These are phyloP conservation scores for Fusarium coicis DNA, from an alignment of 2,329 filamentous ascomycete genomes.

Conservation along the genomic window DNA sequence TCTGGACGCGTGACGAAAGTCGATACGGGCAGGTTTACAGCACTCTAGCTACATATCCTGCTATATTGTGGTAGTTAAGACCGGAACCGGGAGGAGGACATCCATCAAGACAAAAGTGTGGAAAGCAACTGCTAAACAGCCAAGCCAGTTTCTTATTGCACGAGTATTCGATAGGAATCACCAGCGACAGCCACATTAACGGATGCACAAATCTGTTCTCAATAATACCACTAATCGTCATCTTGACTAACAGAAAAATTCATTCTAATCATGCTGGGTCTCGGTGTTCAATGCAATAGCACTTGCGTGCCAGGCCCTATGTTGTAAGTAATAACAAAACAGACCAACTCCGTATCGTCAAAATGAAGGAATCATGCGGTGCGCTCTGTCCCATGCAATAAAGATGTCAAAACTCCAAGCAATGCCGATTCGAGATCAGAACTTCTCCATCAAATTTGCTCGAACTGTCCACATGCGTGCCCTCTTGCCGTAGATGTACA, in stretches of 20 bases:
- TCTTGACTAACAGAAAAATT: background rate
- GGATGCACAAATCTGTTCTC: background rate
- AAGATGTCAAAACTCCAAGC: slow-evolving; percentile 15
- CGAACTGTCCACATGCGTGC: slow-evolving; percentile 94
- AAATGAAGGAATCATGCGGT: background rate
- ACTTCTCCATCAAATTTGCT: slow-evolving; percentile 87
- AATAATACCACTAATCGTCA: background rate
- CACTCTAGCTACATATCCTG: background rate
- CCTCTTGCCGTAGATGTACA: slow-evolving; percentile 95
- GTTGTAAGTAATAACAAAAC: slow-evolving; percentile 1
- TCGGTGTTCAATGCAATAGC: background rate
- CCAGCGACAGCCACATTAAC: background rate
- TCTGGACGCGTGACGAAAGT: background rate
- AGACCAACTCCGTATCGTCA: background rate
- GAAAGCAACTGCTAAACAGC: background rate
- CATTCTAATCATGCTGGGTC: background rate
- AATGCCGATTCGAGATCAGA: slow-evolving; percentile 41
- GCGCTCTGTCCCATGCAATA: background rate
- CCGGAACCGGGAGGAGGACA: background rate
- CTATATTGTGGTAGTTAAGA: background rate
- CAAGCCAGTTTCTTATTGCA: background rate
- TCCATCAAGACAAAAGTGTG: background rate
- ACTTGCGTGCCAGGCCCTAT: slow-evolving; percentile 5
- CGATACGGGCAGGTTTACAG: background rate
- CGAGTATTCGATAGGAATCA: background rate